Conservation (phyloP, 2,329 filamentous ascomycete species). For the Cytospora leucostoma region DNA sequence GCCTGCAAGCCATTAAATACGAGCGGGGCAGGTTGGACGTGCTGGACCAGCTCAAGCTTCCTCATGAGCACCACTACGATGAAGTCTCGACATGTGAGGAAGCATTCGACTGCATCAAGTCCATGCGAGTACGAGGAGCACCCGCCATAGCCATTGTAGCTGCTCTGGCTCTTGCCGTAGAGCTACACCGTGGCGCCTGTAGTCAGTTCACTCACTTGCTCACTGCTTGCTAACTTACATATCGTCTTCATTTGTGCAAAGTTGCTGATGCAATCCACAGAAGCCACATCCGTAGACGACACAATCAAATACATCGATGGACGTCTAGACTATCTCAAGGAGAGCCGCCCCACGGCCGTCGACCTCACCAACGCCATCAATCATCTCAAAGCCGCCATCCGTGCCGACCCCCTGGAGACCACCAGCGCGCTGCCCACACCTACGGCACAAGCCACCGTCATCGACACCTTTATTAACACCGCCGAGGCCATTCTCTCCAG, state of each 20-base stretch:
- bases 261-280: slow-evolving; percentile 18
- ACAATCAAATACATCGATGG: slow-evolving; percentile 71
- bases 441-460: slow-evolving; percentile 55
- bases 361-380: slow-evolving; percentile 88
- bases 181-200: slow-evolving; percentile 63
- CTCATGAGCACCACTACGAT: slow-evolving; percentile 79
- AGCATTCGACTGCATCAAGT: slow-evolving; percentile 79
- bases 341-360: slow-evolving; percentile 89
- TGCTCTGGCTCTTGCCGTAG: slow-evolving; percentile 82
- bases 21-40: slow-evolving; percentile 71
- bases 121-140: slow-evolving; percentile 79
- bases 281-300: slow-evolving; percentile 51
- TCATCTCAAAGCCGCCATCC: slow-evolving; percentile 70
- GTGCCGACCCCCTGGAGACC: slow-evolving; percentile 46
- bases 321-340: slow-evolving; percentile 83
- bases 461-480: slow-evolving; percentile 71
- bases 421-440: slow-evolving; percentile 32
- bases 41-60: slow-evolving; percentile 80
- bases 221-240: slow-evolving; percentile 8
- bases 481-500: slow-evolving; percentile 86
- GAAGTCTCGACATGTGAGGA: slow-evolving; percentile 68
- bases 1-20: slow-evolving; percentile 78
- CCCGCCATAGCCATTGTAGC: slow-evolving; percentile 99
- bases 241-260: background rate
- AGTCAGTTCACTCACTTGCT: slow-evolving; percentile 35